Percentiles rank a stretch among this genome's conserved stretches.
Conservation (phyloP, 129 eudicot genomes). For the Calendula officinalis region DNA sequence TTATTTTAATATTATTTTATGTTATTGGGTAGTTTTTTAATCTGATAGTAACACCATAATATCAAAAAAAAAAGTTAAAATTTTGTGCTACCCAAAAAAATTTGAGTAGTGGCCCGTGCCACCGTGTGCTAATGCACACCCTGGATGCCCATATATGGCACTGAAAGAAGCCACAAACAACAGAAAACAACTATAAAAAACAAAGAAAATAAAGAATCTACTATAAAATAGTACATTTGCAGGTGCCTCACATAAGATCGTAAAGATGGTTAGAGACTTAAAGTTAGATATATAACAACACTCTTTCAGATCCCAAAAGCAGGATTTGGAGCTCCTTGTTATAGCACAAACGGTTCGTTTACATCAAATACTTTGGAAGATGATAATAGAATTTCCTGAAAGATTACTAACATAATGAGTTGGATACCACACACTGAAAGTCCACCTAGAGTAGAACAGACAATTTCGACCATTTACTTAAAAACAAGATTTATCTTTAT, state of each 20-base stretch:
- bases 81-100: too few relatives aligned
- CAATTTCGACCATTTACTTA: background rate
- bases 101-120: too few relatives aligned
- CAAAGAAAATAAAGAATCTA: background rate
- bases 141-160: constrained; percentile 3
- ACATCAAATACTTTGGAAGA: constrained; percentile 47
- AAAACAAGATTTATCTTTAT: background rate
- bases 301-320: background rate
- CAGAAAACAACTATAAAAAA: background rate
- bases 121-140: too few relatives aligned
- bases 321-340: constrained; percentile 12
- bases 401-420: constrained; percentile 1
- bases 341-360: constrained; percentile 34
- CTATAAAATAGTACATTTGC: constrained; percentile 9
- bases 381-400: constrained; percentile 61
- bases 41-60: too few relatives aligned
- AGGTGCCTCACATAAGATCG: background rate
- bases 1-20: too few relatives aligned
- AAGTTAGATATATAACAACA: constrained; percentile 1
- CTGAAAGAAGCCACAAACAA: background rate
- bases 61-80: too few relatives aligned
- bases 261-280: constrained; percentile 9
- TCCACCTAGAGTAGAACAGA: background rate
- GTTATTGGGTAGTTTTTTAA: too few relatives aligned
- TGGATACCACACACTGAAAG: background rate